These are phyloP conservation scores for Albatrellus ellisii DNA, from an alignment of 768 basidiomycete species.

Conservation along the genomic window DNA sequence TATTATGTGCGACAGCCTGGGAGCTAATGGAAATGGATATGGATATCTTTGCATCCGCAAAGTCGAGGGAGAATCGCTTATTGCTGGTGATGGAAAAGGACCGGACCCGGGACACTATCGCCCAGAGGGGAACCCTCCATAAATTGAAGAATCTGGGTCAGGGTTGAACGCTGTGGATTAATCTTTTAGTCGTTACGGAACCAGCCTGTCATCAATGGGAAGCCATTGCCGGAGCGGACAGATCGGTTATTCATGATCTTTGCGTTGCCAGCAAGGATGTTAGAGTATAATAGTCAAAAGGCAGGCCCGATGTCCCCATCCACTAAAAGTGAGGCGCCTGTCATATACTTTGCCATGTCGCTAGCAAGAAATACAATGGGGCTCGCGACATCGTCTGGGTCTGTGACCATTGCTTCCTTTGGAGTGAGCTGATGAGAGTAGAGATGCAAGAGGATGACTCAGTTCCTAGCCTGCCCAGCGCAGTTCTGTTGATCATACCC, in stretches of 20 bases:
- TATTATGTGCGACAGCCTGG: too few species aligned
- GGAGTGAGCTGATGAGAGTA: not conserved
- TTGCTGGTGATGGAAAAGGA: too few species aligned
- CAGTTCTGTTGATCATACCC: constrained; percentile 51
- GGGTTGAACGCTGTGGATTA: constrained; percentile 38
- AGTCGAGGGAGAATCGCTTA: constrained; percentile 48
- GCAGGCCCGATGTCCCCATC: too few species aligned
- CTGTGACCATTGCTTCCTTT: constrained; percentile 17
- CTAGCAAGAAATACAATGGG: constrained; percentile 65
- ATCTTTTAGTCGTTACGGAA: constrained; percentile 40
- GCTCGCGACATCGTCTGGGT: constrained; percentile 59
- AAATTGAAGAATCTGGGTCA: constrained; percentile 46
- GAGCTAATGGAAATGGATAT: too few species aligned
- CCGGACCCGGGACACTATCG: constrained; percentile 41
- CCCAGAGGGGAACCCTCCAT: constrained; percentile 47
- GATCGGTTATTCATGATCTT: too few species aligned
- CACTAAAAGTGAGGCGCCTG: constrained; percentile 49
- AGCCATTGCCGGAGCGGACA: too few species aligned
- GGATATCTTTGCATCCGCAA: too few species aligned
- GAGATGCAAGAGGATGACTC: constrained; percentile 10
- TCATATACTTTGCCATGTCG: constrained; percentile 58
- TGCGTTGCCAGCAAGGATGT: too few species aligned
- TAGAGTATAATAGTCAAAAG: too few species aligned
- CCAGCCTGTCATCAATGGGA: constrained; percentile 35
- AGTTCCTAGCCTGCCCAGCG: constrained; percentile 55